Percentiles rank a stretch among this genome's conserved stretches.
Evolutionary conservation across 2,329 filamentous ascomycete genomes (phyloP).

Genomic region (Xylogone sp.): DNA sequence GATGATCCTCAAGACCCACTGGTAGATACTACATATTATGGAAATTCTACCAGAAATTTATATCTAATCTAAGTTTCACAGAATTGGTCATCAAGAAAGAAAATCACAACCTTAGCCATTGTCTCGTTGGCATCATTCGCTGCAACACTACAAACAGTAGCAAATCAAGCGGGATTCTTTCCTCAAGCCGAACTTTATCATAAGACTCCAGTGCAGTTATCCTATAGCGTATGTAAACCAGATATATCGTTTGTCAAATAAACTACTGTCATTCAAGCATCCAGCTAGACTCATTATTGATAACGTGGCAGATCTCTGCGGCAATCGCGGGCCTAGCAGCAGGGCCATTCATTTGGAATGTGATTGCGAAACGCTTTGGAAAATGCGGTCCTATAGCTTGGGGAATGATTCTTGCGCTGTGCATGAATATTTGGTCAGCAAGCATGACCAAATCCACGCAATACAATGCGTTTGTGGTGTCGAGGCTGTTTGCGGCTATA

Average conservation of each 20-base stretch:
- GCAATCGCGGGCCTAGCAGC: slow-evolving; percentile 14
- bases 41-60: background rate
- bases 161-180: background rate
- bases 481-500: slow-evolving; percentile 28
- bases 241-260: background rate
- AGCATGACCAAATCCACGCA: slow-evolving; percentile 23
- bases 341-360: slow-evolving; percentile 19
- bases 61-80: background rate
- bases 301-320: slow-evolving; percentile 6
- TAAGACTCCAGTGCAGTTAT: background rate
- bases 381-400: slow-evolving; percentile 17
- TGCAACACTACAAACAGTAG: background rate
- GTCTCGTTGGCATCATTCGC: background rate
- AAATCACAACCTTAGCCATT: background rate
- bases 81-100: background rate
- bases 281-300: too few relatives aligned
- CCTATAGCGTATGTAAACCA: background rate
- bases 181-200: background rate
- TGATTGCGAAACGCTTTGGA: slow-evolving; percentile 14
- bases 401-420: slow-evolving; percentile 14
- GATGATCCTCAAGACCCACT: slow-evolving; percentile 1
- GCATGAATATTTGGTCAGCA: slow-evolving; percentile 20
- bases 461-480: slow-evolving; percentile 31
- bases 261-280: too few relatives aligned
- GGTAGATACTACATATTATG: background rate